phyloP scores from a whole-genome alignment of 2,329 filamentous ascomycete genomes.

The Aspergillus amoenus region DNA sequence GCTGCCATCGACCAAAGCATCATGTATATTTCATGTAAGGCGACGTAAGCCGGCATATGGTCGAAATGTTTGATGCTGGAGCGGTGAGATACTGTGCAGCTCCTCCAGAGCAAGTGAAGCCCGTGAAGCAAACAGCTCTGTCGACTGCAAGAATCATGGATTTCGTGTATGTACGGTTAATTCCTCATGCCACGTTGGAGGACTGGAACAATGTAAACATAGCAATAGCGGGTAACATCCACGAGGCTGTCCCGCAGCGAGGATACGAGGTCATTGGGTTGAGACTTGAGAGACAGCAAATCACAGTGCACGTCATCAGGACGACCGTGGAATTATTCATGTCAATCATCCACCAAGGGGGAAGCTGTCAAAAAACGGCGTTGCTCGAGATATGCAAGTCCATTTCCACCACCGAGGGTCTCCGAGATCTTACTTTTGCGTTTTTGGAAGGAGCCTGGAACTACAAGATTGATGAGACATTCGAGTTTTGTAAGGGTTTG shows the following conservation, averaged over 20 bases:
- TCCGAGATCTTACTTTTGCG: neutral
- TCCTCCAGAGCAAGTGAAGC: neutral
- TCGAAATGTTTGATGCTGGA: slow-evolving; percentile 12
- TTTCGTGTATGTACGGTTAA: slow-evolving; percentile 7
- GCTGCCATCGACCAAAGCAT: neutral
- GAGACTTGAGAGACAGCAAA: neutral
- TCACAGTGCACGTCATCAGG: slow-evolving; percentile 1
- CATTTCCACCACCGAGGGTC: neutral
- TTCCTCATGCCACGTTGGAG: slow-evolving; percentile 17
- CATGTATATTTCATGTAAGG: slow-evolving; percentile 9
- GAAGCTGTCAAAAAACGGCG: slow-evolving; percentile 5
- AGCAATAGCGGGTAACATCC: neutral
- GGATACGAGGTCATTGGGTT: neutral
- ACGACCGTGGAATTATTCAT: neutral
- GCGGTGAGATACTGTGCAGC: slow-evolving; percentile 14
- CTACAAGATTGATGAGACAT: neutral
- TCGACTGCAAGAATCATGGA: slow-evolving; percentile 13
- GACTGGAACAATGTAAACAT: neutral
- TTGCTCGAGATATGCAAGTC: neutral
- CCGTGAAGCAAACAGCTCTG: neutral
- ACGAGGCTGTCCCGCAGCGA: neutral
- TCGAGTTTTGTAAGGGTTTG: neutral
- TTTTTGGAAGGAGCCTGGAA: neutral
- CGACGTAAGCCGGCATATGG: slow-evolving; percentile 6
- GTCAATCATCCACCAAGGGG: slow-evolving; percentile 2